Conservation (phyloP, 352 stramenopile species). For the Globisporangium heterothallicum region DNA sequence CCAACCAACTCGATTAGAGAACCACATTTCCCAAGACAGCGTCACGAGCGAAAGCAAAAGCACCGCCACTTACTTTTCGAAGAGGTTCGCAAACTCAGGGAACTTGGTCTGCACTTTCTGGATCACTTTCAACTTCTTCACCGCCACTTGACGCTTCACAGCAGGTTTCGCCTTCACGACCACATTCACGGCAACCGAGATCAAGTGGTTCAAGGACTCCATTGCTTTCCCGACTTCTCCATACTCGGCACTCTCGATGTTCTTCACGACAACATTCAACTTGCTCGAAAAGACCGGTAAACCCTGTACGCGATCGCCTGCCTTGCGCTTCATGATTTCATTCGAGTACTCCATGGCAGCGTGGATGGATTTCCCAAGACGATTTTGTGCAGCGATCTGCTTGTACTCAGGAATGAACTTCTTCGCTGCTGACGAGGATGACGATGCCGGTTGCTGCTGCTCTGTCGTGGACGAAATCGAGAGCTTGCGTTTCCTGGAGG, state of each 20-base stretch:
- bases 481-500: conserved; percentile 10
- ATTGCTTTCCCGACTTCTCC: conserved; percentile 5
- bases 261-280: conserved; percentile 7
- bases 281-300: conserved; percentile 6
- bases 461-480: conserved; percentile 8
- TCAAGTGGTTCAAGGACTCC: conserved; percentile 7
- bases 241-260: conserved; percentile 5
- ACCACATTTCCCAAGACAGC: neutral
- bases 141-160: conserved; percentile 7
- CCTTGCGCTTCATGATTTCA: conserved; percentile 12
- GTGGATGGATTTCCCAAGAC: conserved; percentile 7
- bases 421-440: conserved; percentile 6
- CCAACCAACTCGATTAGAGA: neutral
- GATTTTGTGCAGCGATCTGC: conserved; percentile 1
- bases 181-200: conserved; percentile 3
- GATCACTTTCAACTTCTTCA: conserved; percentile 12
- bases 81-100: conserved; percentile 3
- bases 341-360: conserved; percentile 6
- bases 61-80: conserved; percentile 8
- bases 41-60: neutral
- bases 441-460: neutral
- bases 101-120: conserved; percentile 14
- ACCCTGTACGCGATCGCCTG: conserved; percentile 11
- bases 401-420: conserved; percentile 6
- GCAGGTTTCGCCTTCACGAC: conserved; percentile 13